Evolutionary conservation across 495 filamentous ascomycete species (phyloP).

Genomic region (Paragyromitra xinjiangensis): DNA sequence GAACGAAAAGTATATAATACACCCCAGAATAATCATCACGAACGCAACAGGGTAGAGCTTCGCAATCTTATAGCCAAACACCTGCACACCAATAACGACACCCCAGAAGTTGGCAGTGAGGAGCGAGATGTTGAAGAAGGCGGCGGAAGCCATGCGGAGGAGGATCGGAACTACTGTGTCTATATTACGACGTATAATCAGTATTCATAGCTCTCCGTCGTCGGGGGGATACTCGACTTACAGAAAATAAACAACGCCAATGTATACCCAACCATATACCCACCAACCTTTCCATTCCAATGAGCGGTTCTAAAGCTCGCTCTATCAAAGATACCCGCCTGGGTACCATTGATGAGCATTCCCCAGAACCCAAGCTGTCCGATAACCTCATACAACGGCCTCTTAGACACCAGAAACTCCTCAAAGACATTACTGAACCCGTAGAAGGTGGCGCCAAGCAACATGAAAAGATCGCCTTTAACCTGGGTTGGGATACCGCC

Average conservation of each 20-base stretch:
- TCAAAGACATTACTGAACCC: constrained; percentile 89
- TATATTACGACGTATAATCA: constrained; percentile 7
- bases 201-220: neutral
- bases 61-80: constrained; percentile 82
- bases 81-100: constrained; percentile 83
- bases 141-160: constrained; percentile 85
- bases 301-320: constrained; percentile 70
- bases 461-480: constrained; percentile 91
- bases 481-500: constrained; percentile 73
- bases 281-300: constrained; percentile 74
- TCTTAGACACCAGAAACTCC: constrained; percentile 88
- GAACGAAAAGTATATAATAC: constrained; percentile 82
- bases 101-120: constrained; percentile 98
- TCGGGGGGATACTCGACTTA: constrained; percentile 28
- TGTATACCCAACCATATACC: constrained; percentile 89
- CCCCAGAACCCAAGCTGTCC: constrained; percentile 90
- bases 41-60: constrained; percentile 97
- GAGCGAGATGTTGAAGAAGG: constrained; percentile 95
- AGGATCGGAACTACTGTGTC: constrained; percentile 83
- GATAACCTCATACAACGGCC: constrained; percentile 91
- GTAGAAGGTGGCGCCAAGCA: constrained; percentile 89
- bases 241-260: constrained; percentile 81
- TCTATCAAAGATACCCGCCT: constrained; percentile 90
- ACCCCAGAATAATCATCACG: constrained; percentile 80
- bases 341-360: constrained; percentile 88